These are phyloP conservation scores for Orbilia oligospora DNA, from an alignment of 2,329 filamentous ascomycete species.

Conservation along the genomic window DNA sequence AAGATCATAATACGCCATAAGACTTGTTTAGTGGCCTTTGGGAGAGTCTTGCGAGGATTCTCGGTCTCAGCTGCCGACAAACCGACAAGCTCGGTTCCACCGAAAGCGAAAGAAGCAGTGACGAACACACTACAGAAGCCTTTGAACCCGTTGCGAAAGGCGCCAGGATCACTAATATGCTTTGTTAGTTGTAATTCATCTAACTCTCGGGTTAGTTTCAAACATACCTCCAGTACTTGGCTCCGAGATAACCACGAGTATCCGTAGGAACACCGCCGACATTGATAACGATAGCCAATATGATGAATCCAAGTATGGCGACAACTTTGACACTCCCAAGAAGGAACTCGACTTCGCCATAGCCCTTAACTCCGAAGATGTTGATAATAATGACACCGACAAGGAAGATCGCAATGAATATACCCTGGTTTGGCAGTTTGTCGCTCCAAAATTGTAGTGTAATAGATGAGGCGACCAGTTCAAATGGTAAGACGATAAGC, in stretches of 20 bases:
- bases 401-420: slow-evolving; percentile 74
- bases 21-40: slow-evolving; percentile 68
- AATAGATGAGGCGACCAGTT: slow-evolving; percentile 72
- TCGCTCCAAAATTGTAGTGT: slow-evolving; percentile 73
- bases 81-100: slow-evolving; percentile 75
- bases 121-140: slow-evolving; percentile 77
- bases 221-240: slow-evolving; percentile 71
- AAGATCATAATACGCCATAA: slow-evolving; percentile 70
- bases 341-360: slow-evolving; percentile 74
- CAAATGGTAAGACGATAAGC: slow-evolving; percentile 71
- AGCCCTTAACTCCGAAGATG: slow-evolving; percentile 73
- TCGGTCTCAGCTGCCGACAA: slow-evolving; percentile 74
- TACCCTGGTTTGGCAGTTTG: slow-evolving; percentile 70
- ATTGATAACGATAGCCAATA: slow-evolving; percentile 75
- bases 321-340: slow-evolving; percentile 74
- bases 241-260: slow-evolving; percentile 74
- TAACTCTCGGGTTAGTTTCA: too few relatives aligned
- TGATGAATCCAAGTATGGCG: slow-evolving; percentile 76
- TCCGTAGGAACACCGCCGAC: slow-evolving; percentile 73
- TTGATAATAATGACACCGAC: slow-evolving; percentile 71
- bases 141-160: slow-evolving; percentile 74
- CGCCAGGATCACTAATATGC: slow-evolving; percentile 69
- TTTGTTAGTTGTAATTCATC: slow-evolving; percentile 5
- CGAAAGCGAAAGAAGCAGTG: slow-evolving; percentile 75
- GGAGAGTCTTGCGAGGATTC: slow-evolving; percentile 71